These are phyloP conservation scores for Fusarium paranaense DNA, from an alignment of 2,329 filamentous ascomycete genomes.

Conservation along the genomic window DNA sequence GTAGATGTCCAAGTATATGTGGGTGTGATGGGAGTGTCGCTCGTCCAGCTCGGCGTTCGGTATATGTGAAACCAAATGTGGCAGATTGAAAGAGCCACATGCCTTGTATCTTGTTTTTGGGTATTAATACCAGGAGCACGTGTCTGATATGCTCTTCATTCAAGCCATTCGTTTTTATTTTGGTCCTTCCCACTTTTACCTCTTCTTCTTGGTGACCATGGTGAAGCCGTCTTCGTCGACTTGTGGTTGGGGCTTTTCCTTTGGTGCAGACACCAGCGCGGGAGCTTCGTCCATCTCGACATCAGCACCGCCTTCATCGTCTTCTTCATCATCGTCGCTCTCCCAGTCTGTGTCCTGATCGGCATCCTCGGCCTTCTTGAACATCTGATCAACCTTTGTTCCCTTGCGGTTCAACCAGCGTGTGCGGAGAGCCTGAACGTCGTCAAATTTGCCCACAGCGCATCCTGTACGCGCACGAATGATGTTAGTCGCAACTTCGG, in stretches of 20 bases:
- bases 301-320: slow-evolving; percentile 66
- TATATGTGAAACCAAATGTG: slow-evolving; percentile 39
- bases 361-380: slow-evolving; percentile 65
- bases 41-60: slow-evolving; percentile 49
- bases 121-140: slow-evolving; percentile 42
- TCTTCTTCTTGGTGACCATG: slow-evolving; percentile 77
- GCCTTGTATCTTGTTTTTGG: slow-evolving; percentile 41
- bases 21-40: slow-evolving; percentile 31
- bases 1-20: slow-evolving; percentile 17
- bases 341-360: slow-evolving; percentile 73
- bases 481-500: slow-evolving; percentile 78
- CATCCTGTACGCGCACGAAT: slow-evolving; percentile 74
- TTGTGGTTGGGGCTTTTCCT: slow-evolving; percentile 75
- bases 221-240: slow-evolving; percentile 87
- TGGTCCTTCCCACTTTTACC: slow-evolving; percentile 52
- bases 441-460: slow-evolving; percentile 72
- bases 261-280: slow-evolving; percentile 65
- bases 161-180: slow-evolving; percentile 2
- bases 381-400: slow-evolving; percentile 65
- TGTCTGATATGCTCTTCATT: slow-evolving; percentile 20
- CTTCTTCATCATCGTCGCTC: slow-evolving; percentile 70
- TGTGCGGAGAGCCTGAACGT: slow-evolving; percentile 71
- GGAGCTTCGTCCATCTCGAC: slow-evolving; percentile 79
- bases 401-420: slow-evolving; percentile 72
- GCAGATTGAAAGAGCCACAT: slow-evolving; percentile 30